Base-by-base conservation (phyloP, 495 filamentous ascomycete species). In the Friedmanniomyces endolithicus region DNA sequence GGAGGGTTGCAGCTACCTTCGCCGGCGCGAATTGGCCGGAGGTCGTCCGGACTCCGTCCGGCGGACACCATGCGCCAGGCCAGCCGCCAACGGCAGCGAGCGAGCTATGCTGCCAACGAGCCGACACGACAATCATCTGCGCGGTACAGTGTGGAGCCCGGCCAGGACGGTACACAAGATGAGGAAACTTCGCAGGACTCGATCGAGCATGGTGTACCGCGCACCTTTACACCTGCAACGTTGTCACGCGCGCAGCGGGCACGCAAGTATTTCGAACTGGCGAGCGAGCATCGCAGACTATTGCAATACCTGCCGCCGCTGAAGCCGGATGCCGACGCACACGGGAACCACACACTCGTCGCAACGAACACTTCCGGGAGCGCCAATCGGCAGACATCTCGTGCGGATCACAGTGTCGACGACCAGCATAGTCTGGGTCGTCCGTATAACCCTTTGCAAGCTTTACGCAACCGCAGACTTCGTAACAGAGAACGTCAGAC, bases 371-470 rank as follows among this genome's bases (percentile, higher is more conserved):
- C 59, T 7, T 66, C 65, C 1, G 68, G 68, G 6, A 65, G 64
- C 41, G 41, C 61, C 0, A 31, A 60, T 40, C 61, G 58, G 6
- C 37, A 70, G n/a, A 50, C 70, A 8, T 54, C 50, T 11, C 60
- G 67, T 6, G 39, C 54, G 8, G 53, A 56, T 2, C 68, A 68
- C 6, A 48, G 62, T 49, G 34, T 41, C 14, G 51, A 56, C 27
- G 56, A 60, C 11, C 58, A 58, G 25, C 58, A 65, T 37, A 63
- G 51, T 17, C 60, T 80, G 34, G 80, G 81, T 24, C 78, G 89
- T 47, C 61, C 65, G 1, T 95, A 95, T 61, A 90, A 96, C 65
- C 90, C 88, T 6, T 73, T 96, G 22, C 90, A 96, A 63, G 83
- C 81, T 60, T 83, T 95, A 47, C 80, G 90, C 19, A 94, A 96